Conservation (phyloP, 352 stramenopile species). For the Phytophthora rubi region DNA sequence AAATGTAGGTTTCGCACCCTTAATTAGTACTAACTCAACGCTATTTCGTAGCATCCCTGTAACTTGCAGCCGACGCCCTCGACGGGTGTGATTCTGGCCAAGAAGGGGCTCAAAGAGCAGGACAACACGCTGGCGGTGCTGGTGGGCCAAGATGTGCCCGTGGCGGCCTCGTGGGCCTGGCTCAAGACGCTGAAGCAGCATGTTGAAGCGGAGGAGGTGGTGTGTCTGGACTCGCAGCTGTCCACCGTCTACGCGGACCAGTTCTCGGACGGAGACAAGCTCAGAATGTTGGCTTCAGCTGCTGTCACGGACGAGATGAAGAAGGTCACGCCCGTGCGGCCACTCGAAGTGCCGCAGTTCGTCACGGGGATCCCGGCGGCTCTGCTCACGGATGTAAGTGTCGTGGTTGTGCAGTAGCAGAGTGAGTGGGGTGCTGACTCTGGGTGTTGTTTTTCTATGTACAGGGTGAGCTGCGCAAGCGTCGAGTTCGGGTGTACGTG, state of each 20-base stretch:
- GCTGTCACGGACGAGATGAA: constrained; percentile 37
- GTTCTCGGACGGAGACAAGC: constrained; percentile 37
- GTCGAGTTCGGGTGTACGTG: constrained; percentile 61
- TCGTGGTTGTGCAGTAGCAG: neutral
- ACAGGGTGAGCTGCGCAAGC: constrained; percentile 62
- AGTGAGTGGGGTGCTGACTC: neutral
- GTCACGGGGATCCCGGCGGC: constrained; percentile 56
- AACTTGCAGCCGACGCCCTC: constrained; percentile 9
- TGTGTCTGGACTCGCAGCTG: constrained; percentile 71
- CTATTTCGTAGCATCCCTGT: constrained; percentile 32
- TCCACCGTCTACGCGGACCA: constrained; percentile 60
- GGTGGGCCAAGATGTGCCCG: constrained; percentile 50
- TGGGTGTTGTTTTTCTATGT: constrained; percentile 1
- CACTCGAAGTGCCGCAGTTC: constrained; percentile 67
- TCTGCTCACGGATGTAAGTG: constrained; percentile 61
- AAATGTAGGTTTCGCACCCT: neutral
- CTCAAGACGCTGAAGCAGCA: constrained; percentile 46
- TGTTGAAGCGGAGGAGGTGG: constrained; percentile 48
- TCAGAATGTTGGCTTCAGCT: constrained; percentile 56
- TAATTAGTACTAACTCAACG: neutral
- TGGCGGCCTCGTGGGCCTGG: constrained; percentile 59
- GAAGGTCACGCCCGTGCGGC: constrained; percentile 40
- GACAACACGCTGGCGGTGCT: constrained; percentile 50
- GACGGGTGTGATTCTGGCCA: constrained; percentile 48
- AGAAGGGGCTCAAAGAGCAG: constrained; percentile 34